These are phyloP conservation scores for Solidago caesia DNA, from an alignment of 129 eudicot genomes.

Conservation along the genomic window DNA sequence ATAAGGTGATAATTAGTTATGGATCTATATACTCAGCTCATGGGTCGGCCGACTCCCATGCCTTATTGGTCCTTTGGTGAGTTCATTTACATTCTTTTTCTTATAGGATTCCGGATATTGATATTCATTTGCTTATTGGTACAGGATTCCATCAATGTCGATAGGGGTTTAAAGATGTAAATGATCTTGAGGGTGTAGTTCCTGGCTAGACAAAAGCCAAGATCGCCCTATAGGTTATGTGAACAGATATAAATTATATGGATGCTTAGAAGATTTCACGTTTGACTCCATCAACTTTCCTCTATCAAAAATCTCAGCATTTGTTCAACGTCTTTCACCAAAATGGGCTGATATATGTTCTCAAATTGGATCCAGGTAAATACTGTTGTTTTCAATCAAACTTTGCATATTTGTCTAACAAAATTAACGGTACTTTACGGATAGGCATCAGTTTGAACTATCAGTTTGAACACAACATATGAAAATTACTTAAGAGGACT, in stretches of 20 bases:
- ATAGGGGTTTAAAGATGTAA: slow-evolving; percentile 57
- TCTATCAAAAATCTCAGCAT: too few species aligned
- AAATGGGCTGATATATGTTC: too few species aligned
- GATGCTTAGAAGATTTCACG: slow-evolving; percentile 85
- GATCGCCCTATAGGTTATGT: slow-evolving; percentile 80
- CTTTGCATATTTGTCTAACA: background rate
- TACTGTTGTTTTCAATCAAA: background rate
- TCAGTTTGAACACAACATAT: too few species aligned
- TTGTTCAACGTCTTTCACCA: too few species aligned
- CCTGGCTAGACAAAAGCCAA: slow-evolving; percentile 57
- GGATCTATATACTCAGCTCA: slow-evolving; percentile 66
- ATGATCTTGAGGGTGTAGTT: slow-evolving; percentile 65
- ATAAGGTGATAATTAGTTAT: slow-evolving; percentile 57
- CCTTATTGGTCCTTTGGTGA: slow-evolving; percentile 83
- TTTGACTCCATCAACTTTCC: slow-evolving; percentile 72
- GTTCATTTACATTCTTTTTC: slow-evolving; percentile 23
- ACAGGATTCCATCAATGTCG: slow-evolving; percentile 89
- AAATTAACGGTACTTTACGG: too few species aligned
- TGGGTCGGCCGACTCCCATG: slow-evolving; percentile 77
- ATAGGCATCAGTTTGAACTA: too few species aligned
- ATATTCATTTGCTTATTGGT: slow-evolving; percentile 6
- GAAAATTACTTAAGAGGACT: background rate
- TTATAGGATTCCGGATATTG: background rate
- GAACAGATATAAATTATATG: slow-evolving; percentile 94
- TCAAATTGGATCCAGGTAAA: too few species aligned